Base-by-base conservation (phyloP, 352 stramenopile species). In the Phytophthora citrophthora region DNA sequence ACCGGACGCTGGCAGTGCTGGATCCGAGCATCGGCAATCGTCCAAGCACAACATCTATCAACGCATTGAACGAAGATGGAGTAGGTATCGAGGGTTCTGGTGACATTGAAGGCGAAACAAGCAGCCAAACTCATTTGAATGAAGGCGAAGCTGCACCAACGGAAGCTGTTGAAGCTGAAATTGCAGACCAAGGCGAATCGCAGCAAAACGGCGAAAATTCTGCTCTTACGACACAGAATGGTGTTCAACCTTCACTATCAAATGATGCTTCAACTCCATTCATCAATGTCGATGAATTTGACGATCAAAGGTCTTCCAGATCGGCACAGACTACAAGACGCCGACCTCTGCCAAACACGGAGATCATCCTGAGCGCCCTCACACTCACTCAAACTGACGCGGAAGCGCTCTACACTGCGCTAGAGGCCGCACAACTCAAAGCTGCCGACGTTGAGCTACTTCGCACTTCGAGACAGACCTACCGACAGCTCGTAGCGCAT, bases 341-440 rank as follows among this genome's bases (percentile, higher is more conserved):
- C 5, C 38, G 41, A 32, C 16, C 36, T 4, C n/a, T 72, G 38
- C 44, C 55, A 31, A 79, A 46, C 26, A 50, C 52, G 4, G 81
- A 89, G 16, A 69, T 70, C 45, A 83, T 92, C 15, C 34, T 70
- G 10, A 70, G 64, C 23, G 79, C 70, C 8, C 76, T 92, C 6
- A 82, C 73, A 12, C 54, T 93, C 18, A 89, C 60, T 20, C 80
- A 86, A 48, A 89, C 76, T 2, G 84, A 95, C 46, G 83, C 83
- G 4, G 86, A 95, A 49, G 77, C 85, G 9, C 70, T 95, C 8
- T 90, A 93, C 56, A 93, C 86, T 7, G 77, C 83, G 23, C 74
- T 95, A 18, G 86, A 88, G 41, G 68, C 76, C 7, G 86, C 86
- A 10, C 71, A 88, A 20, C 65, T 76, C 13, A 93, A 91, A 65